Evolutionary conservation across 306 rosid genomes (phyloP).

Genomic region (Acacia confusa): DNA sequence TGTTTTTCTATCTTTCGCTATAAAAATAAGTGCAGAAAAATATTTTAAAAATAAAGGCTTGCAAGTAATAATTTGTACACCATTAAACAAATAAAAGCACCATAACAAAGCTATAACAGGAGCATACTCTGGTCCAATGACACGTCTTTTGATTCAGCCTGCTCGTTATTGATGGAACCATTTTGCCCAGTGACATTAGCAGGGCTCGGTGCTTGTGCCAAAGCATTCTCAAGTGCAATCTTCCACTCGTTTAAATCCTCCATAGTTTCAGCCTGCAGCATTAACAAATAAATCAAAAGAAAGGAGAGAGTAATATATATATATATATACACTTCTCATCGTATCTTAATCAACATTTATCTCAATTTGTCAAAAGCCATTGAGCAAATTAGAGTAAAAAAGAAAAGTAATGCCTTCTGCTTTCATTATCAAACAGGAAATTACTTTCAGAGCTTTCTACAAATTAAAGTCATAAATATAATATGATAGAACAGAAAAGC

Average conservation of each 20-base stretch:
- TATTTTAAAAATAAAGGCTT: conserved; percentile 28
- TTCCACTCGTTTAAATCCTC: conserved; percentile 97
- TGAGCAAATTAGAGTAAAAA: neutral
- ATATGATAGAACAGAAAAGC: neutral
- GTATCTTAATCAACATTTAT: conserved; percentile 22
- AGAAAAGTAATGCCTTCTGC: no score
- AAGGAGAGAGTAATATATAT: conserved; percentile 18
- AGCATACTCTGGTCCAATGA: conserved; percentile 70
- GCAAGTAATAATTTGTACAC: conserved; percentile 31
- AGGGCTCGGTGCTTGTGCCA: conserved; percentile 79
- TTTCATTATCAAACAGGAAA: no score
- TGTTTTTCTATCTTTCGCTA: conserved; percentile 64
- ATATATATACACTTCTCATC: conserved; percentile 1
- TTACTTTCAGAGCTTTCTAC: no score
- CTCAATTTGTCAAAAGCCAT: conserved; percentile 12
- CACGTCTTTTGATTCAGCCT: conserved; percentile 63
- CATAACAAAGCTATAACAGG: conserved; percentile 37
- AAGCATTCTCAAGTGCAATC: conserved; percentile 85
- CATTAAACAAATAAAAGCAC: conserved; percentile 20
- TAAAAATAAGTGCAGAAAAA: conserved; percentile 35
- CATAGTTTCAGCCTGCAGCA: conserved; percentile 80
- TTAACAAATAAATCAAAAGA: conserved; percentile 18
- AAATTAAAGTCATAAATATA: neutral
- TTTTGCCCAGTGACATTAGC: conserved; percentile 58
- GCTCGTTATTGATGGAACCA: conserved; percentile 70